These are phyloP conservation scores for Phanerochaete sordida DNA, from an alignment of 768 basidiomycete species.

Conservation along the genomic window DNA sequence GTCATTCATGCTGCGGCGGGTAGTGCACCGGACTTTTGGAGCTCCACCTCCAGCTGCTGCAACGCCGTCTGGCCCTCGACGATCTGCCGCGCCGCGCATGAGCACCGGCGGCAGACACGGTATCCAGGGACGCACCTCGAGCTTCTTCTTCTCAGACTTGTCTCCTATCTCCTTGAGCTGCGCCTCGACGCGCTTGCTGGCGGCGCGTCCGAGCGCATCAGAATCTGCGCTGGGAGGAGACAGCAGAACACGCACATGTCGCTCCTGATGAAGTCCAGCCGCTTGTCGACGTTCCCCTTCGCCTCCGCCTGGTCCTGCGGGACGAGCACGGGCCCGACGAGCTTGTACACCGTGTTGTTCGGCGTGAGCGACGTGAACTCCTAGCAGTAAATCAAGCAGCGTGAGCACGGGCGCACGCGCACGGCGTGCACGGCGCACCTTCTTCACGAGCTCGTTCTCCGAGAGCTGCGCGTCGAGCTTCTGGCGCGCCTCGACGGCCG, in stretches of 20 bases:
- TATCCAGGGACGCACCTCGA: conserved; percentile 51
- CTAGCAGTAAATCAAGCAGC: conserved; percentile 46
- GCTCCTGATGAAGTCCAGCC: conserved; percentile 81
- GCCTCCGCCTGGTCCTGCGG: conserved; percentile 88
- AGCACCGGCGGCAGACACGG: neutral
- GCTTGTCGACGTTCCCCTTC: conserved; percentile 82
- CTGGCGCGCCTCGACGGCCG: conserved; percentile 76
- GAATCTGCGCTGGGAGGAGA: conserved; percentile 8
- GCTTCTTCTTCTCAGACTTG: conserved; percentile 78
- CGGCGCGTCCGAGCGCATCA: neutral
- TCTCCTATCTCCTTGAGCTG: conserved; percentile 78
- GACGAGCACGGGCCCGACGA: conserved; percentile 86
- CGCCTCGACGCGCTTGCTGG: conserved; percentile 72
- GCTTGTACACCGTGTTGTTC: conserved; percentile 84
- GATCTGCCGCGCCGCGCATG: neutral
- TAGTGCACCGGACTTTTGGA: neutral
- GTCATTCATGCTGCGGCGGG: neutral
- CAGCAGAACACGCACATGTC: conserved; percentile 68
- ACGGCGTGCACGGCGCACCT: conserved; percentile 44
- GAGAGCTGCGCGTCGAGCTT: conserved; percentile 85
- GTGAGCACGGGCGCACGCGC: neutral
- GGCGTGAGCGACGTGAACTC: conserved; percentile 76
- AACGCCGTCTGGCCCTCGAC: conserved; percentile 9
- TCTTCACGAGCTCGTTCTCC: conserved; percentile 90
- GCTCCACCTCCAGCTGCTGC: conserved; percentile 5